Evolutionary conservation across 1,139 yeast species (phyloP), one percentile per base, ranked within the genome.

Genomic region (Magnusiomyces paraingens): DNA sequence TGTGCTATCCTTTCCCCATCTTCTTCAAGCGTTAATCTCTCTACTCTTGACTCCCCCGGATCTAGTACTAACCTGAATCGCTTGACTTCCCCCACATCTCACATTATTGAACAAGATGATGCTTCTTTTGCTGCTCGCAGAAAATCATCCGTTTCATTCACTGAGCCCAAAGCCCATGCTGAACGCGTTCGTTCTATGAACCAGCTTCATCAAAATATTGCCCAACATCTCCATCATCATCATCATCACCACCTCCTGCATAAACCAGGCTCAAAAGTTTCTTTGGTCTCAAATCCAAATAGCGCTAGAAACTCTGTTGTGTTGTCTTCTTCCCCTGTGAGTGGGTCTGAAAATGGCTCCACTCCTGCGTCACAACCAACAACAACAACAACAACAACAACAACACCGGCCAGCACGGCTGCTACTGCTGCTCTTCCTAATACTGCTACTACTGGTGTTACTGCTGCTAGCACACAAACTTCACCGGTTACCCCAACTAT

Each of bases 91-190:
- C 40, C 40, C 40, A 36, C 17, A 12, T 14, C 40, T n/a, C 40
- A 36, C 4, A n/a, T 36, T 11, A 36, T 36, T 4, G 40, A 36
- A 4, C n/a, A 36, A 14, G 40, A 36, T 36, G 40, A 36, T 4
- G 17, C n/a, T 36, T 36, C 40, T n/a, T 14, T 36, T 12, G 40
- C 40, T 36, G n/a, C 40, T 4, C 35, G 29, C n/a, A 29, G 50
- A 17, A 38, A 39, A 10, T 48, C 45, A 10, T 48, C 50, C 2
- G 55, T 55, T 18, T 55, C 58, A 6, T 55, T 55, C 35, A 55
- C 51, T 12, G 58, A 55, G 45, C 58, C 58, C 2, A 52, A 47
- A 32, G 52, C 56, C 5, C 58, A 55, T 47, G 47, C 55, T 1
- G 58, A 53, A 18, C 47, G 58, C 15, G 43, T 53, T 2, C 51